Percentiles rank a stretch among this genome's conserved stretches.
Conservation (phyloP, 2,329 filamentous ascomycete species). For the Trichoderma atroviride region DNA sequence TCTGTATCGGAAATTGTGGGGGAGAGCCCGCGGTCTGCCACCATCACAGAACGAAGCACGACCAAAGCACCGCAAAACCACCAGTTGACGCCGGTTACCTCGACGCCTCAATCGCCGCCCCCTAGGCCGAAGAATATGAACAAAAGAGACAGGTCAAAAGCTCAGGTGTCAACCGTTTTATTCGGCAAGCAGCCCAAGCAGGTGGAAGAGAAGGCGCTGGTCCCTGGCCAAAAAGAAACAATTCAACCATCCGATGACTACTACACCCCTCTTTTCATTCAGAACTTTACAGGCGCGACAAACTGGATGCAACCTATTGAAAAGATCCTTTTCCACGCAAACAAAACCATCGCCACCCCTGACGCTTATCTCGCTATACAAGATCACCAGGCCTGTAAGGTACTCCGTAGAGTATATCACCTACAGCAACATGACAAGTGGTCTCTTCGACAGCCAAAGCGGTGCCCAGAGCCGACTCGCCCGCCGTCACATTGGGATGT, state of each 20-base stretch:
- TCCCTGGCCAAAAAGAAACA: slow-evolving; percentile 46
- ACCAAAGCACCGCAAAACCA: slow-evolving; percentile 39
- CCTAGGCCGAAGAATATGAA: slow-evolving; percentile 41
- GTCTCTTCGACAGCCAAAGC: slow-evolving; percentile 87
- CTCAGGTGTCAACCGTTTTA: slow-evolving; percentile 72
- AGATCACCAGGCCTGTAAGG: slow-evolving; percentile 84
- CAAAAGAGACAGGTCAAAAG: slow-evolving; percentile 61
- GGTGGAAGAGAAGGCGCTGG: slow-evolving; percentile 50
- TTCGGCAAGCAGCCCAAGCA: slow-evolving; percentile 69
- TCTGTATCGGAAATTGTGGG: slow-evolving; percentile 73
- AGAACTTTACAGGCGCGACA: slow-evolving; percentile 57
- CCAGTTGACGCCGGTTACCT: slow-evolving; percentile 47
- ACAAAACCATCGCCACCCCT: slow-evolving; percentile 85
- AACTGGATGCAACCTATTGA: slow-evolving; percentile 66
- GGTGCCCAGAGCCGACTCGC: slow-evolving; percentile 77
- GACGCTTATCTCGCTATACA: slow-evolving; percentile 82
- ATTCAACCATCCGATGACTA: slow-evolving; percentile 61
- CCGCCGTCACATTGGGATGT: slow-evolving; percentile 83
- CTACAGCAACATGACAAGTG: slow-evolving; percentile 90
- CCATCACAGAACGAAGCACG: slow-evolving; percentile 40
- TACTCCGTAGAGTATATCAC: slow-evolving; percentile 84
- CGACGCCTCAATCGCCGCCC: slow-evolving; percentile 49
- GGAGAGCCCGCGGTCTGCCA: slow-evolving; percentile 50
- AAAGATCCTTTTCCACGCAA: slow-evolving; percentile 76
- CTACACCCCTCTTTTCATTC: slow-evolving; percentile 64